phyloP scores from a whole-genome alignment of 1,139 yeast species.

The Blastobotrys apis region DNA sequence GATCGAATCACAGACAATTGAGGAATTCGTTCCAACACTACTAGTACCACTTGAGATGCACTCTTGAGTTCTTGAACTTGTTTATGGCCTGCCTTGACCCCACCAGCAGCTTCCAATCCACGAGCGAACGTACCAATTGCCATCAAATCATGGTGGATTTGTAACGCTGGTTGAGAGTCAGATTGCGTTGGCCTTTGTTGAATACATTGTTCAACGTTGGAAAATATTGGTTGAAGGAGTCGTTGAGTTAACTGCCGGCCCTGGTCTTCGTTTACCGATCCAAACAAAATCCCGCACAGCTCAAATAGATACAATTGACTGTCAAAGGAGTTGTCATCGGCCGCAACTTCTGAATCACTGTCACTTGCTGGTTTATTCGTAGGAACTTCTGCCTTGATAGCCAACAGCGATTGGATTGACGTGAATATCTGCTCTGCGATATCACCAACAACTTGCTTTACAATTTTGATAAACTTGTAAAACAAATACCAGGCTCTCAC shows the following conservation, averaged over 20 bases:
- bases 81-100: conserved; percentile 13
- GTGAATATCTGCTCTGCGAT: conserved; percentile 46
- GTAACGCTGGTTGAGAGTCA: conserved; percentile 50
- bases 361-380: conserved; percentile 27
- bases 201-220: conserved; percentile 58
- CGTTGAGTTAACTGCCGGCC: conserved; percentile 27
- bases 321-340: conserved; percentile 56
- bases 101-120: conserved; percentile 49
- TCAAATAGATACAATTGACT: conserved; percentile 82
- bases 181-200: conserved; percentile 28
- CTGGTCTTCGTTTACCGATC: conserved; percentile 36
- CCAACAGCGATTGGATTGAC: conserved; percentile 50
- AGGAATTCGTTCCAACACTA: conserved; percentile 73
- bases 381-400: conserved; percentile 56
- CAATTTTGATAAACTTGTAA: conserved; percentile 72
- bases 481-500: conserved; percentile 88
- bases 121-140: conserved; percentile 87
- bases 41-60: conserved; percentile 78
- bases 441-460: conserved; percentile 57
- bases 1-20: conserved; percentile 71
- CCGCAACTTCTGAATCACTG: conserved; percentile 41
- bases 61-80: conserved; percentile 55
- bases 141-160: conserved; percentile 81
- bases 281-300: conserved; percentile 37
- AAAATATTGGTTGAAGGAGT: conserved; percentile 76